phyloP scores from a whole-genome alignment of 495 filamentous ascomycete genomes.

The Podospora bellae-mahoneyi region DNA sequence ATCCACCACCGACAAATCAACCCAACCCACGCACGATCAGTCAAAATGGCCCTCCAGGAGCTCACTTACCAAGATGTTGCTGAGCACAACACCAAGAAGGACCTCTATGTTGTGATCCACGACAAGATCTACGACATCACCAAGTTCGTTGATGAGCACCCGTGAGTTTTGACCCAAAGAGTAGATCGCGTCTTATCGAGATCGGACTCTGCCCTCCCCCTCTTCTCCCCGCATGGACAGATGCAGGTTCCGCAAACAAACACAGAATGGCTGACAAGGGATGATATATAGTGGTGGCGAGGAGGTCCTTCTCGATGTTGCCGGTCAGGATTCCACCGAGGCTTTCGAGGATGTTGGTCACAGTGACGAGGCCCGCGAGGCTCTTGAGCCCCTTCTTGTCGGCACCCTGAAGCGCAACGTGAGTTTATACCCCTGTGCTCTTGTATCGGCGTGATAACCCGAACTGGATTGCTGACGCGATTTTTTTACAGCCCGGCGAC shows the following conservation, averaged over 20 bases:
- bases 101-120: constrained; percentile 86
- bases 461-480: constrained; percentile 11
- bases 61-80: constrained; percentile 82
- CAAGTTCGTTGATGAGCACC: constrained; percentile 96
- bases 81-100: constrained; percentile 92
- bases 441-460: constrained; percentile 4
- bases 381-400: constrained; percentile 74
- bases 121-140: constrained; percentile 91
- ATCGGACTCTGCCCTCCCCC: neutral
- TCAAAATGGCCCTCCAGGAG: constrained; percentile 66
- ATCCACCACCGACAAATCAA: constrained; percentile 11
- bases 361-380: constrained; percentile 96
- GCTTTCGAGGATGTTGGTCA: constrained; percentile 99
- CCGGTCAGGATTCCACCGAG: constrained; percentile 93
- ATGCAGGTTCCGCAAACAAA: neutral
- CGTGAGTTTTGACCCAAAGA: constrained; percentile 61
- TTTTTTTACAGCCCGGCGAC: constrained; percentile 68
- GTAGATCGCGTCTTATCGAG: neutral
- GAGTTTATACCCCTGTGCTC: constrained; percentile 22
- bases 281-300: constrained; percentile 77
- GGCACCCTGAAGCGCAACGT: constrained; percentile 85
- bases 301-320: constrained; percentile 95
- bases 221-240: neutral
- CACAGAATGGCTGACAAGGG: constrained; percentile 18
- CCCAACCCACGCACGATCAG: constrained; percentile 1